phyloP scores from a whole-genome alignment of 805 yeast species.

The Lipomyces chichibuensis region DNA sequence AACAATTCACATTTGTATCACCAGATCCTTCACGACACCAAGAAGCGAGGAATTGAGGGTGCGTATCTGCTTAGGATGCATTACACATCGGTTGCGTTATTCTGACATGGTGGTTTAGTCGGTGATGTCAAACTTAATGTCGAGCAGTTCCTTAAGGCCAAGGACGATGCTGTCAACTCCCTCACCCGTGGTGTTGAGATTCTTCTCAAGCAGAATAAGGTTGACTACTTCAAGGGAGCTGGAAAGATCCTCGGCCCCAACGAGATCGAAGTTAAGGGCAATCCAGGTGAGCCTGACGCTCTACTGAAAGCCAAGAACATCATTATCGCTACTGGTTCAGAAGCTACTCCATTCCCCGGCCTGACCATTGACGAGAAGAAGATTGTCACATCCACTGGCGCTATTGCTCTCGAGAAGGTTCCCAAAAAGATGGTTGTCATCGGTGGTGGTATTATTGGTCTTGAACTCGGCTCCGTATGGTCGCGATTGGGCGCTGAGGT shows the following conservation, averaged over 20 bases:
- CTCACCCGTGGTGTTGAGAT: conserved; percentile 92
- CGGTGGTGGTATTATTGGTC: conserved; percentile 99
- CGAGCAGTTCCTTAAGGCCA: conserved; percentile 81
- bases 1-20: conserved; percentile 95
- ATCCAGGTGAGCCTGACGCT: conserved; percentile 79
- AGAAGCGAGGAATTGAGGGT: conserved; percentile 87
- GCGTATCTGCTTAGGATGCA: not conserved
- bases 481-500: conserved; percentile 93
- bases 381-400: conserved; percentile 95
- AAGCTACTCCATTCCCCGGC: conserved; percentile 98
- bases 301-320: conserved; percentile 79
- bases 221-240: conserved; percentile 89
- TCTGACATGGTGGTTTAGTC: conserved; percentile 18
- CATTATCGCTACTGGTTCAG: conserved; percentile 98
- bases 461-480: conserved; percentile 99
- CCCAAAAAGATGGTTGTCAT: conserved; percentile 91
- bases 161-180: conserved; percentile 85
- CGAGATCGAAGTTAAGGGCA: conserved; percentile 76
- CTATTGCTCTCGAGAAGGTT: conserved; percentile 77
- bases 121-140: conserved; percentile 75
- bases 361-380: conserved; percentile 94
- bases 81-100: not conserved
- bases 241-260: conserved; percentile 87
- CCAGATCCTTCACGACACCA: conserved; percentile 81
- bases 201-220: conserved; percentile 94